phyloP scores from a whole-genome alignment of 768 basidiomycete species.

The Calvatia gigantea region DNA sequence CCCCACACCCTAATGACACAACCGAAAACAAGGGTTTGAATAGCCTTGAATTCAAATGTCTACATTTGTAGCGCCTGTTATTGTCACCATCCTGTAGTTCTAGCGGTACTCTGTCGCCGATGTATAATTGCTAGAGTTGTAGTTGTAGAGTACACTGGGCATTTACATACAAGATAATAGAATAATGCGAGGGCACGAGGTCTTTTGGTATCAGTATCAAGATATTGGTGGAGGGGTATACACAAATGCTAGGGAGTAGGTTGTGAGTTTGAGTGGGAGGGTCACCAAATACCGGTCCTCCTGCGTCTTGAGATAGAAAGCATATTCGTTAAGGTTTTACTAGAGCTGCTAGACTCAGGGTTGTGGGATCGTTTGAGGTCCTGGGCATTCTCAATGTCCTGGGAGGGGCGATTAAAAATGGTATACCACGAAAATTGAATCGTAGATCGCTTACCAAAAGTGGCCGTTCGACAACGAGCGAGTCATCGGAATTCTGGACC shows the following conservation, averaged over 20 bases:
- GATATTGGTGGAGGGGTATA: slow-evolving; percentile 8
- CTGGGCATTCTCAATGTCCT: slow-evolving; percentile 7
- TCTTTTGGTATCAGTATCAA: background rate
- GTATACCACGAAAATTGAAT: background rate
- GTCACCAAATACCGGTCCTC: slow-evolving; percentile 1
- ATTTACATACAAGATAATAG: slow-evolving; percentile 1
- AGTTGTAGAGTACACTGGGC: background rate
- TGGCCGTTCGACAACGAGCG: slow-evolving; percentile 7
- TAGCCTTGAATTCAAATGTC: background rate
- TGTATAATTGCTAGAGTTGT: background rate
- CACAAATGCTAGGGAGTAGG: background rate
- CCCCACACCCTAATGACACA: no score
- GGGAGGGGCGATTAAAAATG: background rate
- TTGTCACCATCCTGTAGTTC: background rate
- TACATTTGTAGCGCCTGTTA: no score
- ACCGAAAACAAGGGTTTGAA: no score
- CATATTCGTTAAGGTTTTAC: background rate
- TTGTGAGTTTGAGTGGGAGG: background rate
- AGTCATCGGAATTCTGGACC: slow-evolving; percentile 1
- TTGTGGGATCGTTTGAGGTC: background rate
- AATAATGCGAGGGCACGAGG: background rate
- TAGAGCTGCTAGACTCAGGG: background rate
- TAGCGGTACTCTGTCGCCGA: background rate
- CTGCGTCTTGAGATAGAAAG: background rate
- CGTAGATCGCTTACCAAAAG: background rate